Evolutionary conservation across 2,329 filamentous ascomycete species (phyloP).

Genomic region (Corynespora cassiicola): DNA sequence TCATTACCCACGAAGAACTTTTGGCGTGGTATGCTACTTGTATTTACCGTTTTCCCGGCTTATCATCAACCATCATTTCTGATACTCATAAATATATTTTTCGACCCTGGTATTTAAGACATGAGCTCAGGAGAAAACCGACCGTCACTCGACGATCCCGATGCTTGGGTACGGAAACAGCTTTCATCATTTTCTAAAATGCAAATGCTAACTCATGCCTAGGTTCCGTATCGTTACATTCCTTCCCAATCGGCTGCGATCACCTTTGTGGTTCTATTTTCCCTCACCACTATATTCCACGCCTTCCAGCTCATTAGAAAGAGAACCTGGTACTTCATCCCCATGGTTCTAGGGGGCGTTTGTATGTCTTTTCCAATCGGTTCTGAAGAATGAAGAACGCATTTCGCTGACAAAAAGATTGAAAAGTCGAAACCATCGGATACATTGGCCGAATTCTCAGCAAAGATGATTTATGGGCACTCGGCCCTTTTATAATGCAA

Average conservation of each 20-base stretch:
- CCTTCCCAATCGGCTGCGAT: conserved; percentile 55
- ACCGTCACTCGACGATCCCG: too few relatives aligned
- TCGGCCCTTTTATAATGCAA: conserved; percentile 47
- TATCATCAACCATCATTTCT: too few relatives aligned
- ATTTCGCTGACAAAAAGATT: neutral
- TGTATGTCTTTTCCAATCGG: conserved; percentile 43
- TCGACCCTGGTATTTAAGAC: too few relatives aligned
- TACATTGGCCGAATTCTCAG: conserved; percentile 56
- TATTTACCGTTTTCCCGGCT: too few relatives aligned
- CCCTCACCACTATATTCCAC: conserved; percentile 49
- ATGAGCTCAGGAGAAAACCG: too few relatives aligned
- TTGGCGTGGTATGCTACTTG: too few relatives aligned
- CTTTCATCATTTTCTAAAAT: too few relatives aligned
- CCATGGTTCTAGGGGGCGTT: conserved; percentile 59
- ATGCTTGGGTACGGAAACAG: too few relatives aligned
- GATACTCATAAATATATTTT: too few relatives aligned
- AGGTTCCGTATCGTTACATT: conserved; percentile 47
- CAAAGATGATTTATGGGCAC: conserved; percentile 33
- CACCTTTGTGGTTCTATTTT: conserved; percentile 56
- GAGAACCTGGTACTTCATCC: conserved; percentile 59
- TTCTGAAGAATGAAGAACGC: neutral
- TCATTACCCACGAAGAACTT: too few relatives aligned
- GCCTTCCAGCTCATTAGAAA: conserved; percentile 49
- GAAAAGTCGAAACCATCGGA: conserved; percentile 57
- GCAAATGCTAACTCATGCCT: too few relatives aligned